Conservation (phyloP, 139 green algal genomes). For the Tetraselmis chui region DNA sequence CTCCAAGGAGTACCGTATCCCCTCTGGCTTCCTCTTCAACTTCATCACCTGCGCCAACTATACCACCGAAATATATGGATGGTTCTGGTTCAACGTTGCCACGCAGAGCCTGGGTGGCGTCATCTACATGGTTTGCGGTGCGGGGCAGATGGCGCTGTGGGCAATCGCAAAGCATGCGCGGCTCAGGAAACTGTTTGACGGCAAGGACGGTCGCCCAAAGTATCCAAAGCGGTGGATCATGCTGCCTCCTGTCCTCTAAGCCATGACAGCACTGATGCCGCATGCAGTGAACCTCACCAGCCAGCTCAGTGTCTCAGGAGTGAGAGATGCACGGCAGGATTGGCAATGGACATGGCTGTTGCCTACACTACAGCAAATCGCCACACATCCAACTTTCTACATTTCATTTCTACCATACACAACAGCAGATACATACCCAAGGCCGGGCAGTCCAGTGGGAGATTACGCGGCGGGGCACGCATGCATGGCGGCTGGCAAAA, state of each 20-base stretch:
- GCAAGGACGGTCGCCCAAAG: constrained; percentile 77
- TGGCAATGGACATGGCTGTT: too few species aligned
- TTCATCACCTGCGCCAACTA: constrained; percentile 98
- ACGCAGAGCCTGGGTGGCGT: constrained; percentile 56
- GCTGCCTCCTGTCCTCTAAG: constrained; percentile 81
- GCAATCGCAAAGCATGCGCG: constrained; percentile 85
- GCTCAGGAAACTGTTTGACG: constrained; percentile 89
- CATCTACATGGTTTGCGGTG: not conserved
- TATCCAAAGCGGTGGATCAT: constrained; percentile 90
- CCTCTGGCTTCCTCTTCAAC: constrained; percentile 84
- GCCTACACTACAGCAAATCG: too few species aligned
- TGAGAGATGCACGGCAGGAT: too few species aligned
- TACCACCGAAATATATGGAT: constrained; percentile 81
- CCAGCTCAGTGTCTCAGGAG: too few species aligned
- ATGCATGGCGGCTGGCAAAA: too few species aligned
- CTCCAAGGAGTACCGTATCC: constrained; percentile 80
- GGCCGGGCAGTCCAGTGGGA: too few species aligned
- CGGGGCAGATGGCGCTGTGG: constrained; percentile 65
- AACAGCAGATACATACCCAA: too few species aligned
- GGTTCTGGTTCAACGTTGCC: constrained; percentile 81
- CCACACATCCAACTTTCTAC: too few species aligned
- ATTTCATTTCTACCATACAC: too few species aligned
- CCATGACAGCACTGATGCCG: too few species aligned
- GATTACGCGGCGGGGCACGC: too few species aligned
- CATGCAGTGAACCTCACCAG: too few species aligned